Conservation (phyloP, 2,329 filamentous ascomycete species). For the Xylaria sp. region DNA sequence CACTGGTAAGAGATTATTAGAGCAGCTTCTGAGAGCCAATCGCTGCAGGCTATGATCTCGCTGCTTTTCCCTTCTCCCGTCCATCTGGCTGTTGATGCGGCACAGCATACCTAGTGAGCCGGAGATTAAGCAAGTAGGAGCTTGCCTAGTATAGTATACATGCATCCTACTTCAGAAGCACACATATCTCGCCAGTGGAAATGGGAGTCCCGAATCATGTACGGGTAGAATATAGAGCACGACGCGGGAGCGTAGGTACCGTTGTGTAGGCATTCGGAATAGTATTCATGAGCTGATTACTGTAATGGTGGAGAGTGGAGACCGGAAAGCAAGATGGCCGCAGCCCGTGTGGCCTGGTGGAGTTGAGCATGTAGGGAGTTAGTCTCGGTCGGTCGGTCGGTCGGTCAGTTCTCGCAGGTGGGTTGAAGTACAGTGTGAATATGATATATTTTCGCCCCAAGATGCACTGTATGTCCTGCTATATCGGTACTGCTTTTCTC, state of each 20-base stretch:
- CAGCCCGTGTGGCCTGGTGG: constrained; percentile 41
- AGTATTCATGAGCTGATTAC: constrained; percentile 34
- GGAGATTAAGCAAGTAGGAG: constrained; percentile 13
- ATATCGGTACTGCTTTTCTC: constrained; percentile 1
- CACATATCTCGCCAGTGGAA: constrained; percentile 22
- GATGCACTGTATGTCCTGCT: background rate
- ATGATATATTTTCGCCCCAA: too few species aligned
- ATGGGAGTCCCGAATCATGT: constrained; percentile 16
- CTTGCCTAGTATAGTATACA: constrained; percentile 8
- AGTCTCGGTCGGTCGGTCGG: constrained; percentile 28
- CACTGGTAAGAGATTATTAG: background rate
- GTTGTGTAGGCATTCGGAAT: constrained; percentile 17
- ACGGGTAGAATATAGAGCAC: background rate
- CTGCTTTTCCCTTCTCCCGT: constrained; percentile 18
- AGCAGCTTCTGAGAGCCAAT: constrained; percentile 7
- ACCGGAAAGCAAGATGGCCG: constrained; percentile 38
- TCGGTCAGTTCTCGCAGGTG: constrained; percentile 18
- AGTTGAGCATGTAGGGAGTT: constrained; percentile 10
- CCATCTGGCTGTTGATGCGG: constrained; percentile 6
- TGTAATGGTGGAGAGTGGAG: constrained; percentile 38
- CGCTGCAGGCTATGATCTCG: background rate
- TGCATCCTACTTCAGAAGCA: constrained; percentile 22
- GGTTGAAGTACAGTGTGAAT: constrained; percentile 14
- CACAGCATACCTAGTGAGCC: background rate
- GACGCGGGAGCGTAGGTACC: constrained; percentile 7